Conservation (phyloP, 2,329 filamentous ascomycete species). For the Xylaria polymorpha region DNA sequence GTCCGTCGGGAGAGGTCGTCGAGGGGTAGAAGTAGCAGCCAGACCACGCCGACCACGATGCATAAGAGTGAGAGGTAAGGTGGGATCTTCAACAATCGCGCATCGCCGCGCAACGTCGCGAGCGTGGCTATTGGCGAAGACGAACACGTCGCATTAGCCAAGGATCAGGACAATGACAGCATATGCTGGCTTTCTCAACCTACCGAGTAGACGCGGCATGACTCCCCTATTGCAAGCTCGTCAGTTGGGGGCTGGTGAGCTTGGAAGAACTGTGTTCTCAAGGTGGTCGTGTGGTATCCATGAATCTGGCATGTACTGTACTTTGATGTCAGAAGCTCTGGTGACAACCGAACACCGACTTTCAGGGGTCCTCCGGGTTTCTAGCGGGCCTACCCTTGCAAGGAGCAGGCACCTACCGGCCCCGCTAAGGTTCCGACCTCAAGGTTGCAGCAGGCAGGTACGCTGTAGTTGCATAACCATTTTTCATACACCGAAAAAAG, state of each 20-base stretch:
- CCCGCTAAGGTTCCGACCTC: too few relatives aligned
- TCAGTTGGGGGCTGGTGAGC: constrained; percentile 28
- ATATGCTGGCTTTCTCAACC: constrained; percentile 42
- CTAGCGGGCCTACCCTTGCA: constrained; percentile 1
- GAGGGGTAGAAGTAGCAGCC: constrained; percentile 89
- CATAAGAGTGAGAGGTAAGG: constrained; percentile 89
- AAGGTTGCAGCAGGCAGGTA: too few relatives aligned
- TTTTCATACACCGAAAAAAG: too few relatives aligned
- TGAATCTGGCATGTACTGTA: constrained; percentile 16
- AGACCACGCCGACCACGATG: constrained; percentile 85
- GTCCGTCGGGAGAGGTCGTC: constrained; percentile 91
- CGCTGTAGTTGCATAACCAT: too few relatives aligned
- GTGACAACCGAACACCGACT: background rate
- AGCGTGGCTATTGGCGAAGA: constrained; percentile 62
- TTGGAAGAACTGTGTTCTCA: constrained; percentile 32
- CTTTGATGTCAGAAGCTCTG: constrained; percentile 6
- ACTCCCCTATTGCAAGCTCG: constrained; percentile 37
- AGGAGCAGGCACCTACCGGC: background rate
- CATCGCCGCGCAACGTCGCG: constrained; percentile 80
- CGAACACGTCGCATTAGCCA: constrained; percentile 39
- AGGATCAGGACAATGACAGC: background rate
- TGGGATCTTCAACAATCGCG: constrained; percentile 83
- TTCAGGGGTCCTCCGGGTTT: constrained; percentile 16
- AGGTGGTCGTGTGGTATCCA: constrained; percentile 29
- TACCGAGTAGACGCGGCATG: constrained; percentile 68